phyloP scores from a whole-genome alignment of 1,284 basidiomycete species.

The Cutaneotrichosporon dermatis region DNA sequence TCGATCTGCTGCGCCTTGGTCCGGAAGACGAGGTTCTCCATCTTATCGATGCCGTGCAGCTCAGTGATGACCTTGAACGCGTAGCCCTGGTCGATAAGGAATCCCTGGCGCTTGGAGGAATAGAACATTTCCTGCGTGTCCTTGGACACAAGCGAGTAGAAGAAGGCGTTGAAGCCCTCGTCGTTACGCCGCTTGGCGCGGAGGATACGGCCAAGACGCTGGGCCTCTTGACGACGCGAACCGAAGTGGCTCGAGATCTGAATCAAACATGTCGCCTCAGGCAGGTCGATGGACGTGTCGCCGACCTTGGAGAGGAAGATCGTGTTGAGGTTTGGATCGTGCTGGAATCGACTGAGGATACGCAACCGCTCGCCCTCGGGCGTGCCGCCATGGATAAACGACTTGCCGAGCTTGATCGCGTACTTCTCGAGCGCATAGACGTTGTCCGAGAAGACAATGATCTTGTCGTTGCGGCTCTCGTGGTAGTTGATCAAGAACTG shows the following conservation, averaged over 20 bases:
- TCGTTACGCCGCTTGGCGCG: constrained; percentile 97
- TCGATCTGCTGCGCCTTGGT: constrained; percentile 92
- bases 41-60: constrained; percentile 80
- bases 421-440: constrained; percentile 96
- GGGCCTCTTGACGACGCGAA: constrained; percentile 95
- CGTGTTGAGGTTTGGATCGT: constrained; percentile 92
- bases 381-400: constrained; percentile 95
- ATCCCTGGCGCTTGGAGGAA: constrained; percentile 97
- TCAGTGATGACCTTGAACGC: constrained; percentile 87
- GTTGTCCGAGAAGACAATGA: constrained; percentile 99
- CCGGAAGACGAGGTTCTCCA: constrained; percentile 86
- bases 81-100: constrained; percentile 74
- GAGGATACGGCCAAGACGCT: constrained; percentile 89
- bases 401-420: constrained; percentile 86
- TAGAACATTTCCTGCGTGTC: constrained; percentile 99
- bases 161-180: constrained; percentile 99
- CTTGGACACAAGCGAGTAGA: constrained; percentile 97
- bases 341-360: constrained; percentile 92
- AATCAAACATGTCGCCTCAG: constrained; percentile 97
- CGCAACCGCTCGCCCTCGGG: constrained; percentile 94
- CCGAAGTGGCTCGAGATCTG: constrained; percentile 99
- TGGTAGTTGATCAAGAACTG: constrained; percentile 99
- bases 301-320: constrained; percentile 99
- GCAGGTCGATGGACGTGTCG: constrained; percentile 97
- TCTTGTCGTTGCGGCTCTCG: constrained; percentile 96